These are phyloP conservation scores for Xylaria sp. DNA, from an alignment of 2,329 filamentous ascomycete species.

Conservation along the genomic window DNA sequence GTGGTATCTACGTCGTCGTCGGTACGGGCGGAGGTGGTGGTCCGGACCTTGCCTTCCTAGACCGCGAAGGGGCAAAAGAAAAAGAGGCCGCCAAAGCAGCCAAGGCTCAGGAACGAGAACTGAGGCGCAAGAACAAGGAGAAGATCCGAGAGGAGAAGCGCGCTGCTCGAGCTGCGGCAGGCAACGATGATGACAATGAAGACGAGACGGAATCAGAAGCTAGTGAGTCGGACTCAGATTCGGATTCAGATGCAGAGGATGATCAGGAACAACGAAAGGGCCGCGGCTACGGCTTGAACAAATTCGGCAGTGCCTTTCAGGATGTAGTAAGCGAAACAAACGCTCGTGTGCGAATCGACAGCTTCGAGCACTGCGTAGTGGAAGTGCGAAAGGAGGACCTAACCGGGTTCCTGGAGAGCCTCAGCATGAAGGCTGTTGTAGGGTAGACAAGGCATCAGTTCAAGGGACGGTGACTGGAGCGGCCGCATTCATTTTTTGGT, in stretches of 20 bases:
- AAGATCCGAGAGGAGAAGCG: slow-evolving; percentile 70
- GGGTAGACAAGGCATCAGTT: slow-evolving; percentile 55
- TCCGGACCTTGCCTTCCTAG: slow-evolving; percentile 74
- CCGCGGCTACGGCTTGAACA: slow-evolving; percentile 80
- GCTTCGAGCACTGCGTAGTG: slow-evolving; percentile 96
- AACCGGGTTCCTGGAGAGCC: slow-evolving; percentile 85
- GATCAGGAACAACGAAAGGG: slow-evolving; percentile 64
- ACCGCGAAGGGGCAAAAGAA: slow-evolving; percentile 72
- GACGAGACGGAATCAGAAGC: slow-evolving; percentile 62
- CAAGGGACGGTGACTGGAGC: slow-evolving; percentile 3
- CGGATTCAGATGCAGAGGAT: slow-evolving; percentile 60
- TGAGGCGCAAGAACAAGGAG: slow-evolving; percentile 65
- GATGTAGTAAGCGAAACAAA: slow-evolving; percentile 93
- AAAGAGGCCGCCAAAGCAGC: slow-evolving; percentile 70
- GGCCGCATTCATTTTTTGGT: slow-evolving; percentile 18
- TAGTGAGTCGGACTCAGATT: slow-evolving; percentile 61
- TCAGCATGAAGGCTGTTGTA: slow-evolving; percentile 91
- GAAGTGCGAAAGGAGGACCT: slow-evolving; percentile 98
- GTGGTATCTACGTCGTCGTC: slow-evolving; percentile 91
- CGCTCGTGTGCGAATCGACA: slow-evolving; percentile 89
- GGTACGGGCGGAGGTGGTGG: slow-evolving; percentile 89
- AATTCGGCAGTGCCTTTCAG: slow-evolving; percentile 94
- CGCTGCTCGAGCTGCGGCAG: slow-evolving; percentile 64
- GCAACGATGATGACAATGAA: slow-evolving; percentile 58
- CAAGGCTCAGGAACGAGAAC: slow-evolving; percentile 71